Base-by-base conservation (phyloP, 257 asterid species). In the Cinchona pubescens region DNA sequence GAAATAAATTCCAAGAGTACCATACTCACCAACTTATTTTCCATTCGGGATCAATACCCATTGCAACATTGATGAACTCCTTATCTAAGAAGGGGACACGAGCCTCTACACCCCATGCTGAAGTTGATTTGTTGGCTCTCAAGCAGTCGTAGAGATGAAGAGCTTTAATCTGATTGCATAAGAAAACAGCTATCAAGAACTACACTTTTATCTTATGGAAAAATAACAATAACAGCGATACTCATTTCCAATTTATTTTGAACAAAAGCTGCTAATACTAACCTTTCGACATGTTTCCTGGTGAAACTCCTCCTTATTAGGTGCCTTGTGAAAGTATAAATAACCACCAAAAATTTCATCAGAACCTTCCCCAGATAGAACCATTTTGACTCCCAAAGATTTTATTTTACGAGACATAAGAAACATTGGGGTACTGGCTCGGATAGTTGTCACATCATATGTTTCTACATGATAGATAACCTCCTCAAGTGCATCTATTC, bases 351-450 rank as follows among this genome's bases (percentile, higher is more conserved):
- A 95, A 25, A 95, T 92, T 80, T 95, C 99, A 80, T 95, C 99
- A 61, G 98, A 87, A 67, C 99, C 99, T 95, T 95, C 99, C 77
- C 99, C 98, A 72, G 99, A 95, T 69, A 95, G 86, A 83, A 92
- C 99, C 99, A 95, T 90, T 83, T 95, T 95, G 74, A 95, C 98
- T 74, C 98, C 98, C 78, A 95, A 84, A 40, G 99, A 90, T 81
- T 89, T 93, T 82, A 92, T 95, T 84, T 95, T 95, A 71, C 99
- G 88, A 32, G 98, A 93, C 92, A 93, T 93, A 42, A 93, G 97
- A 87, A 91, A 93, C 98, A 93, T 93, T 35, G 98, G 99, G 7
- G 98, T 95, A 72, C 98, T 95, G 89, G 99, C 99, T 82, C 99
- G 82, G 81, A 95, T 82, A 49, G 97, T 95, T 32, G 99, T 95